phyloP scores from a whole-genome alignment of 106 monocot genomes.

The Dactylorhiza incarnata region DNA sequence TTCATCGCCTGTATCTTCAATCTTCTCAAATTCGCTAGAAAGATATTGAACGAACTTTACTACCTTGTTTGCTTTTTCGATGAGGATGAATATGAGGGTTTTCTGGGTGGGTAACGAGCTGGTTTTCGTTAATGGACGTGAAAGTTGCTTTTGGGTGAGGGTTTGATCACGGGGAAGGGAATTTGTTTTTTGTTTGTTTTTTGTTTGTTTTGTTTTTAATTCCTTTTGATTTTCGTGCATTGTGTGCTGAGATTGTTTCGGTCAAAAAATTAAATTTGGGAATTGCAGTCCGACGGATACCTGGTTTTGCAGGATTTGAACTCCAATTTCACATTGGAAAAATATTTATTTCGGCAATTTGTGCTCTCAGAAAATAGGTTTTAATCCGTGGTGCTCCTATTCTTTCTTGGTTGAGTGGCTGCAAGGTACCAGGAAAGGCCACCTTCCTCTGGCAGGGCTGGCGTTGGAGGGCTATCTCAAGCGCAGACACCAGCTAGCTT shows the following conservation, averaged over 20 bases:
- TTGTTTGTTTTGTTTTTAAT: no score
- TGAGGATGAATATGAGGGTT: background rate
- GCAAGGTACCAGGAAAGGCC: slow-evolving; percentile 3
- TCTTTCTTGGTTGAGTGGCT: background rate
- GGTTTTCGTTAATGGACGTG: background rate
- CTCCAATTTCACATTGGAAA: background rate
- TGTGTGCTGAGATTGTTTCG: background rate
- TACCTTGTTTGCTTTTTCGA: background rate
- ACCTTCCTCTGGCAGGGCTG: slow-evolving; percentile 18
- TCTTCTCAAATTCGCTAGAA: slow-evolving; percentile 1
- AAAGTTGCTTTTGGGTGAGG: background rate
- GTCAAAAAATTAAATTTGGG: background rate
- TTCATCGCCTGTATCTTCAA: background rate
- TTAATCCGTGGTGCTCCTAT: no score
- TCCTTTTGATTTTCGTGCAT: background rate
- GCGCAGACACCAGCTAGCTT: slow-evolving; percentile 23
- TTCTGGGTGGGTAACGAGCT: background rate
- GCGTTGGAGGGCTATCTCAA: slow-evolving; percentile 33
- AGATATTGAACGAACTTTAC: background rate
- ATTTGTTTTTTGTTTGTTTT: no score
- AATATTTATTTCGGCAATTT: background rate
- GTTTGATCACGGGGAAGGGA: background rate
- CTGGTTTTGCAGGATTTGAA: background rate
- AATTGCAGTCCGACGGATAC: background rate
- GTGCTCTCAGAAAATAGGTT: background rate